phyloP scores from a whole-genome alignment of 1,139 yeast genomes.

The Casaregolazyma suthepensis region DNA sequence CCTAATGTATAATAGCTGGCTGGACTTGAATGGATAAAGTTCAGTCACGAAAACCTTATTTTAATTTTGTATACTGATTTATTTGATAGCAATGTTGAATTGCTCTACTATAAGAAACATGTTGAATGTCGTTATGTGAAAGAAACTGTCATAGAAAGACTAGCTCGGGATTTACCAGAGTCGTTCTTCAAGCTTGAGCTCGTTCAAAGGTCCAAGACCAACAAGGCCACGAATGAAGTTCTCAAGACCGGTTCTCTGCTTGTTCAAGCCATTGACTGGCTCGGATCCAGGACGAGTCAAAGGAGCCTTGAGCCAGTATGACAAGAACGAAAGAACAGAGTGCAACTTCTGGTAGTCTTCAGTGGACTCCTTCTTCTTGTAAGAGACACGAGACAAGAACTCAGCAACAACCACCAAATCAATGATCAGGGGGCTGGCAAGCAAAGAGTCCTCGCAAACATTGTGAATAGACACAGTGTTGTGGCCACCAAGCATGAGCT shows the following conservation, averaged over 20 bases:
- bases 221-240: conserved; percentile 84
- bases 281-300: conserved; percentile 85
- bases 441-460: conserved; percentile 91
- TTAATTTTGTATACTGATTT: neutral
- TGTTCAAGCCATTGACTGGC: conserved; percentile 89
- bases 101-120: neutral
- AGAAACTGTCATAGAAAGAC: neutral
- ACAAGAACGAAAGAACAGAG: conserved; percentile 78
- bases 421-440: conserved; percentile 91
- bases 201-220: conserved; percentile 86
- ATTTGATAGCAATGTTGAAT: conserved; percentile 3
- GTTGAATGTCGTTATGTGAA: neutral
- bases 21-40: neutral
- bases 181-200: conserved; percentile 91
- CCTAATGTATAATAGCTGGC: conserved; percentile 33
- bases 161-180: conserved; percentile 36
- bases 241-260: conserved; percentile 89
- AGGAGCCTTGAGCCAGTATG: conserved; percentile 97
- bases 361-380: conserved; percentile 46
- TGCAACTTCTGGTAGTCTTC: conserved; percentile 62
- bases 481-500: conserved; percentile 96
- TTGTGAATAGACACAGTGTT: conserved; percentile 90
- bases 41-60: neutral
- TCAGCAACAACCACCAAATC: conserved; percentile 88
- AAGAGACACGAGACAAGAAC: conserved; percentile 78